These are phyloP conservation scores for Ceratobasidium sp. DNA, from an alignment of 1,284 basidiomycete genomes.

Conservation along the genomic window DNA sequence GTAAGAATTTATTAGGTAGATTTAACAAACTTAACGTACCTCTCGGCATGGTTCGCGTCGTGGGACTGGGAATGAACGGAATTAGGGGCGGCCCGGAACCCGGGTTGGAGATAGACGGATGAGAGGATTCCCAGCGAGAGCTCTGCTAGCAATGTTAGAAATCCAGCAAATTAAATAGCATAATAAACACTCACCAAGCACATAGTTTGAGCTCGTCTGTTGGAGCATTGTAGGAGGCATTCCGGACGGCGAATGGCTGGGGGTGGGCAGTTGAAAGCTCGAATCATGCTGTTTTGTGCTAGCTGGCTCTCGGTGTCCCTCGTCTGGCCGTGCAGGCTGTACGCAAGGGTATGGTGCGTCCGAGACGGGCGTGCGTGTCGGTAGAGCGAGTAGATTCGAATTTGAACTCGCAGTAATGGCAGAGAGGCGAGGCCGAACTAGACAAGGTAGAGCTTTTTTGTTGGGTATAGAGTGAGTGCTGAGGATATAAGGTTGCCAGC, in stretches of 20 bases:
- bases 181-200: slow-evolving; percentile 13
- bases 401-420: neutral
- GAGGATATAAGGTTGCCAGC: slow-evolving; percentile 34
- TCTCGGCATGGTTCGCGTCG: slow-evolving; percentile 1
- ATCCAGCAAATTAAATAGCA: slow-evolving; percentile 4
- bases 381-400: neutral
- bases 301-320: neutral
- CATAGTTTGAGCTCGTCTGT: slow-evolving; percentile 35
- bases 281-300: neutral
- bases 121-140: slow-evolving; percentile 32
- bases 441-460: slow-evolving; percentile 34
- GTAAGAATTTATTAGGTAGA: neutral
- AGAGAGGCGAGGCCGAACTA: slow-evolving; percentile 18
- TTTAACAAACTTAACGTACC: neutral
- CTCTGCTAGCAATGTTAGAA: slow-evolving; percentile 18
- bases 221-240: slow-evolving; percentile 35
- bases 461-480: slow-evolving; percentile 25
- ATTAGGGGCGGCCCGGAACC: slow-evolving; percentile 8
- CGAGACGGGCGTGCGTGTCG: neutral
- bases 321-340: neutral
- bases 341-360: neutral
- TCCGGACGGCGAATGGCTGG: slow-evolving; percentile 18
- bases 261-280: slow-evolving; percentile 31
- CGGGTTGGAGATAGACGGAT: slow-evolving; percentile 35
- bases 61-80: neutral